Percentiles rank a stretch among this genome's conserved stretches.
Evolutionary conservation across 352 stramenopile genomes (phyloP).

Genomic region (Globisporangium lucens): DNA sequence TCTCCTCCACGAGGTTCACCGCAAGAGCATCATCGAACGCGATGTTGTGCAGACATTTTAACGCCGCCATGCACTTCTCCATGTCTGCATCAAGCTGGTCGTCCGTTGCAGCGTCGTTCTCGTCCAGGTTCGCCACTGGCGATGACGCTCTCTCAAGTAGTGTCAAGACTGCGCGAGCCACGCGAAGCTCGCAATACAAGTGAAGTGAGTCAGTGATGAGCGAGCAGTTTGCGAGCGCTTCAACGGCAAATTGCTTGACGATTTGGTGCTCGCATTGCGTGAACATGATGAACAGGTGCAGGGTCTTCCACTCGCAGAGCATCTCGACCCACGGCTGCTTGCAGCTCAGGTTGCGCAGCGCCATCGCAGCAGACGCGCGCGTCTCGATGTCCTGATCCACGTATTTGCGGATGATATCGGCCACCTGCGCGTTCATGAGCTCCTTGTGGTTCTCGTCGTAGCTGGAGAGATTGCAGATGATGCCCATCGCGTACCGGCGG

Average conservation of each 20-base stretch:
- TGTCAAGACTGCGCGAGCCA: constrained; percentile 42
- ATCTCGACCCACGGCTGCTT: constrained; percentile 75
- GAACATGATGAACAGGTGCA: constrained; percentile 59
- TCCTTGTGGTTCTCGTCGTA: constrained; percentile 80
- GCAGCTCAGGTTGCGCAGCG: constrained; percentile 70
- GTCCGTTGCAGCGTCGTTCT: neutral
- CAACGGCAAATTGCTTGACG: constrained; percentile 59
- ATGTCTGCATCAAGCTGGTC: neutral
- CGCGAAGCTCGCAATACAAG: constrained; percentile 64
- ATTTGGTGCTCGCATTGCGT: constrained; percentile 48
- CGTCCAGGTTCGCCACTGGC: neutral
- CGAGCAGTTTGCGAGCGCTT: constrained; percentile 75
- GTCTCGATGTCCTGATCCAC: constrained; percentile 66
- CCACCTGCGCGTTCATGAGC: constrained; percentile 71
- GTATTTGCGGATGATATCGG: constrained; percentile 67
- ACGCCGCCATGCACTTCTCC: constrained; percentile 62
- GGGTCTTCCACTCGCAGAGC: constrained; percentile 68
- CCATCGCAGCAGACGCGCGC: constrained; percentile 68
- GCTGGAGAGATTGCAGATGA: constrained; percentile 74
- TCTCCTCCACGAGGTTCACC: constrained; percentile 54
- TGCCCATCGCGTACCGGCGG: constrained; percentile 53
- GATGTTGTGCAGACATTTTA: constrained; percentile 71
- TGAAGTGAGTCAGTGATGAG: constrained; percentile 71
- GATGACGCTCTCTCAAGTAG: constrained; percentile 35
- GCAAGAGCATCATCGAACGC: constrained; percentile 59